Evolutionary conservation across 2,329 filamentous ascomycete species (phyloP).

Genomic region (Penicillium rolfsii): DNA sequence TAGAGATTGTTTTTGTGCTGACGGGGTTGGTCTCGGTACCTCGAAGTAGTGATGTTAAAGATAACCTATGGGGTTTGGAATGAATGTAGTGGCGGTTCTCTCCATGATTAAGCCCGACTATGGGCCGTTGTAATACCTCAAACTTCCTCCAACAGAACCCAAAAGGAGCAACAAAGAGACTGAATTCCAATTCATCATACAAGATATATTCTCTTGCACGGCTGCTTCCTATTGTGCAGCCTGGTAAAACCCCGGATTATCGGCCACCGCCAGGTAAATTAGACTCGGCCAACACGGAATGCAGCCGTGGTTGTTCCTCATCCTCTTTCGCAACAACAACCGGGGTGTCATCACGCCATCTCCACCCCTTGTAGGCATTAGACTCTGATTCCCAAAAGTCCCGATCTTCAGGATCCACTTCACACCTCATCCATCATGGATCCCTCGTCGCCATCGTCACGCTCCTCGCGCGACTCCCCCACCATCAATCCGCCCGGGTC

Average conservation of each 20-base stretch:
- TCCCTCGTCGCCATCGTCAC: conserved; percentile 30
- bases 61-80: background rate
- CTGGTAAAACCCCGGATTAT: background rate
- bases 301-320: conserved; percentile 6
- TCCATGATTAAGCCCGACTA: background rate
- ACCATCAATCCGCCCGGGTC: conserved; percentile 16
- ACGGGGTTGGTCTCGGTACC: background rate
- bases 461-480: conserved; percentile 31
- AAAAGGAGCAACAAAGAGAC: background rate
- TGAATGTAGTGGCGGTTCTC: background rate
- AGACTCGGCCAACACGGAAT: conserved; percentile 5
- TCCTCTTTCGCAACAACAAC: conserved; percentile 3
- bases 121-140: background rate
- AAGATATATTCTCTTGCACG: background rate
- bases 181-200: background rate
- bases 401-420: background rate
- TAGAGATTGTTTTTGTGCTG: background rate
- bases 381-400: background rate
- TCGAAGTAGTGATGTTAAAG: background rate
- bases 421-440: conserved; percentile 30
- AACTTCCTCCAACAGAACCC: background rate
- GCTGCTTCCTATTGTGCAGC: background rate
- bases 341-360: background rate
- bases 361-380: too few relatives aligned
- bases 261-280: conserved; percentile 6